phyloP scores from a whole-genome alignment of 192 early-diverging fungal species.

The Coemansia sp. region DNA sequence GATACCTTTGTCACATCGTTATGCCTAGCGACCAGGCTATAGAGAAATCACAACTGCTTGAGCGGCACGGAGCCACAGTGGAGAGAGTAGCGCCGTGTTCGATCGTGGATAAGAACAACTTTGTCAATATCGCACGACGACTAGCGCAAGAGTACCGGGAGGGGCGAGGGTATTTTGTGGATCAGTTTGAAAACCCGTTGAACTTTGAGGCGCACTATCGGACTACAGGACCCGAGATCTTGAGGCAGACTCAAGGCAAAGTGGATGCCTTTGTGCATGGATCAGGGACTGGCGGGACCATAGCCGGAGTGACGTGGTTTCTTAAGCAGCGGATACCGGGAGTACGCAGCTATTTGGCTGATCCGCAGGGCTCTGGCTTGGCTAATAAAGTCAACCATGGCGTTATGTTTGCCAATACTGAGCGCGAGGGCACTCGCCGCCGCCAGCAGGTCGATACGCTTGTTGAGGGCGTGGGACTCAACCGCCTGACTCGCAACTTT shows the following conservation, averaged over 20 bases:
- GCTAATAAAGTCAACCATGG: conserved; percentile 89
- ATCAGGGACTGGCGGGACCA: conserved; percentile 88
- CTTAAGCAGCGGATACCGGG: conserved; percentile 68
- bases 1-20: conserved; percentile 92
- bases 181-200: conserved; percentile 94
- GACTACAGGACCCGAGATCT: conserved; percentile 90
- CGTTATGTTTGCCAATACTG: conserved; percentile 85
- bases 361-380: conserved; percentile 91
- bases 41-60: conserved; percentile 87
- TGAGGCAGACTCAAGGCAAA: conserved; percentile 57
- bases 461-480: conserved; percentile 96
- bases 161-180: conserved; percentile 72
- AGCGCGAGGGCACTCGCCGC: conserved; percentile 84
- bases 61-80: conserved; percentile 81
- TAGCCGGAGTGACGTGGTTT: conserved; percentile 87
- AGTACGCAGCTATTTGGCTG: conserved; percentile 76
- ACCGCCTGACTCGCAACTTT: conserved; percentile 91
- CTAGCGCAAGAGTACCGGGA: conserved; percentile 69
- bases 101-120: conserved; percentile 89
- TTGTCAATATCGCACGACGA: conserved; percentile 84
- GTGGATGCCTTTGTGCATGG: conserved; percentile 90
- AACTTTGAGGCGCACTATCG: conserved; percentile 80
- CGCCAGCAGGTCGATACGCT: conserved; percentile 98
- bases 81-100: conserved; percentile 90
- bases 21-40: conserved; percentile 94